Conservation (phyloP, 441 rosid genomes). For the Corymbia calophylla region DNA sequence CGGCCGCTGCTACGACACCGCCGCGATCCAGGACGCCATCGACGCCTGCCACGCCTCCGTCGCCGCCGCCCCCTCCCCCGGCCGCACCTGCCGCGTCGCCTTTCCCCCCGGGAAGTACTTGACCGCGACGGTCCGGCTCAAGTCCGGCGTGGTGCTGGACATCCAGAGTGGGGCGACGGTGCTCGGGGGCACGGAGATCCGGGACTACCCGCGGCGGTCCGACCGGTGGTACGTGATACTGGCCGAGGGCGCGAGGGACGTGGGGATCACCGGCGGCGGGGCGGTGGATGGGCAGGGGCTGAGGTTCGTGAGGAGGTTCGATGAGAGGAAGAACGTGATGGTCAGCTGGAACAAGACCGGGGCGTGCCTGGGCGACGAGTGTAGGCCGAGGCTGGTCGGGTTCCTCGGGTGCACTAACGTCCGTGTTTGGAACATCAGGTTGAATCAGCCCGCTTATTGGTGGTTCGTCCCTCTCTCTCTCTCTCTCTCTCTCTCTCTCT, state of each 20-base stretch:
- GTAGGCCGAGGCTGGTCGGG: constrained; percentile 72
- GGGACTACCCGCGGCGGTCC: constrained; percentile 53
- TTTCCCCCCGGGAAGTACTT: constrained; percentile 71
- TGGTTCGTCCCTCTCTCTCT: constrained; percentile 35
- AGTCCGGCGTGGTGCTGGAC: constrained; percentile 51
- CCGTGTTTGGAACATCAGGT: constrained; percentile 45
- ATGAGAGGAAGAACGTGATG: constrained; percentile 73
- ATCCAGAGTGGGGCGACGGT: constrained; percentile 52
- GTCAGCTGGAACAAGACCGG: constrained; percentile 83
- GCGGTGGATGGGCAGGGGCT: constrained; percentile 73
- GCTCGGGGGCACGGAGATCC: constrained; percentile 54
- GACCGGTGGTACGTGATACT: constrained; percentile 70
- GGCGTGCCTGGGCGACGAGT: constrained; percentile 75
- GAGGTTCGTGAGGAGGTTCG: constrained; percentile 52
- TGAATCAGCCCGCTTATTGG: constrained; percentile 81
- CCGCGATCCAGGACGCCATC: constrained; percentile 67
- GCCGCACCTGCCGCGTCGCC: constrained; percentile 40
- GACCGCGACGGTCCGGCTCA: constrained; percentile 62
- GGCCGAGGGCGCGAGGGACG: constrained; percentile 66
- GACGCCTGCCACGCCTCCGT: constrained; percentile 45
- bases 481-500: neutral
- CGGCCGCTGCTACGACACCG: constrained; percentile 63
- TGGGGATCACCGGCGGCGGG: constrained; percentile 87
- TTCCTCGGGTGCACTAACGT: constrained; percentile 57
- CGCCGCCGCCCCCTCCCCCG: constrained; percentile 7